Base-by-base conservation (phyloP, 2,329 filamentous ascomycete species). In the Verruconis gallopava region DNA sequence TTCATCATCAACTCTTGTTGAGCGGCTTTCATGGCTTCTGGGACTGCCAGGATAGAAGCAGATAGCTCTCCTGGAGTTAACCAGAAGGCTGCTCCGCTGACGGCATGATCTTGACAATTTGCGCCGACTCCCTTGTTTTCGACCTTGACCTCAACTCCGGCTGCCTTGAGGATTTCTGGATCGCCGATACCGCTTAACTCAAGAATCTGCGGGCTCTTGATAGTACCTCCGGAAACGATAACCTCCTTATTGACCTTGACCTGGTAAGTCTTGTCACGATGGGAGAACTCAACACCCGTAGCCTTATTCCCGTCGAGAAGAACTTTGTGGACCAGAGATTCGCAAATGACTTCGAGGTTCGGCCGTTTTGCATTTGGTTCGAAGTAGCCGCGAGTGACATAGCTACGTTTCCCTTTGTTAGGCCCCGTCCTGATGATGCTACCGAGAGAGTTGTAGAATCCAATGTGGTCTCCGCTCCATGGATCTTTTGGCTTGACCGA, bases 151-250 rank as follows among this genome's bases (percentile, higher is more conserved):
- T 44, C 38, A 18, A 44, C 38, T 15, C 42, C 42, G 15, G 18
- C 28, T 32, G 22, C 20, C 36, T 20, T 44, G 3, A 71, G 60
- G 30, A 69, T 57, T 0, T 56, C 53, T 6, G 56, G 51, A 0
- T 75, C 74, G 0, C 77, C 77, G 22, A 81, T 67, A n/a, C 78
- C 78, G 40, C 66, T 73, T 2, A 80, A 67, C 59, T 77, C 74
- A 12, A 82, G 69, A 3, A 82, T 58, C 55, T 81, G 77, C 4
- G 76, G 75, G 1, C 71, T 70, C 57, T 80, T 76, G 57, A 73
- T 80, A 1, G 73, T 68, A n/a, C 77, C 77, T 4, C 54, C 67
- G 5, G 64, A 56, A 30, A 69, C 46, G 46, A 70, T 66, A 21
- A 69, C 60, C 49, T 70, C 67, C 15, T 41, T 60, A 15, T 33